A percentile compares a stretch with the other conserved stretches of the same genome.
Evolutionary conservation across 768 basidiomycete species (phyloP).

Genomic region (Tricholomella constricta): DNA sequence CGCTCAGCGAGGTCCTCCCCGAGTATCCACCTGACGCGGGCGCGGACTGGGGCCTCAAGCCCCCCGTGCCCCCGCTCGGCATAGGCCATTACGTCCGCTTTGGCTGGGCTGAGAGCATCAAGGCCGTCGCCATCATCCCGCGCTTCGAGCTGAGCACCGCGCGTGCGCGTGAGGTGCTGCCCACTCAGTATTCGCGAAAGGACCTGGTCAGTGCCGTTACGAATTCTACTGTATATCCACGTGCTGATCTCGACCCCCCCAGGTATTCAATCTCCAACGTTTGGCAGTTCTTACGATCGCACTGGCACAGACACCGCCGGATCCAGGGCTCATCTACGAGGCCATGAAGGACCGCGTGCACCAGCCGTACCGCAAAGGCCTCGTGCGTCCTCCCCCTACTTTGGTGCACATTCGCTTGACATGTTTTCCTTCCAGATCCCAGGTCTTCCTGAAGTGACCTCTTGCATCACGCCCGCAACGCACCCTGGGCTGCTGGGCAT

Average conservation of each 20-base stretch:
- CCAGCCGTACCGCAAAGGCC: conserved; percentile 89
- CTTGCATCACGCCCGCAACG: conserved; percentile 79
- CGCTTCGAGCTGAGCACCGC: conserved; percentile 96
- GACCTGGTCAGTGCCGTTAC: conserved; percentile 69
- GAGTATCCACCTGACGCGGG: conserved; percentile 95
- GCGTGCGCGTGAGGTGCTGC: conserved; percentile 89
- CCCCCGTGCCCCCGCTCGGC: conserved; percentile 83
- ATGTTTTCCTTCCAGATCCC: conserved; percentile 68
- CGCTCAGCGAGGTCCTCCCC: conserved; percentile 92
- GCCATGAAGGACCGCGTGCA: conserved; percentile 99
- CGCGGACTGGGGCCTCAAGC: conserved; percentile 86
- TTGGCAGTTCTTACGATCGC: conserved; percentile 96
- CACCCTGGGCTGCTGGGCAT: conserved; percentile 97
- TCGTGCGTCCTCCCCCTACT: conserved; percentile 53
- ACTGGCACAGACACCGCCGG: conserved; percentile 85
- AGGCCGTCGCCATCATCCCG: conserved; percentile 93
- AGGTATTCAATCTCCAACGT: conserved; percentile 98
- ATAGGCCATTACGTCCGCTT: conserved; percentile 96
- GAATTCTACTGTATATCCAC: neutral
- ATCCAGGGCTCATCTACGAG: conserved; percentile 96
- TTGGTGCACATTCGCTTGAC: neutral
- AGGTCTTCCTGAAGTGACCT: conserved; percentile 91
- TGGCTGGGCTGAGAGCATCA: conserved; percentile 80
- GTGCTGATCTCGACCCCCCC: conserved; percentile 1
- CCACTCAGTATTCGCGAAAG: conserved; percentile 79